phyloP scores from a whole-genome alignment of 2,329 filamentous ascomycete species.

The Parastagonospora nodorum region DNA sequence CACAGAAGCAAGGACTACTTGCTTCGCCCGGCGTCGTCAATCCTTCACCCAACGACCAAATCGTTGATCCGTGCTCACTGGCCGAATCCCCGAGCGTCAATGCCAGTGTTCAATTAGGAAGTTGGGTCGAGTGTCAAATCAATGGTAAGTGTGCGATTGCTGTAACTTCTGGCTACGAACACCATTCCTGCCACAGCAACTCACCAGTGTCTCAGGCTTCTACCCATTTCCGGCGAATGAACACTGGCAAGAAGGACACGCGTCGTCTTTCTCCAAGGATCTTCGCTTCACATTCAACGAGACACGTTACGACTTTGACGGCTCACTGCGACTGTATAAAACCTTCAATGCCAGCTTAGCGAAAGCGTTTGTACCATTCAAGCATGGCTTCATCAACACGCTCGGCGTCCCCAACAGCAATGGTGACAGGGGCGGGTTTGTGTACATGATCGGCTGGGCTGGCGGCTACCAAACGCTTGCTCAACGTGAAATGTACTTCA shows the following conservation, averaged over 20 bases:
- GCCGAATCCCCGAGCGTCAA: constrained; percentile 27
- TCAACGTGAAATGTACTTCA: constrained; percentile 33
- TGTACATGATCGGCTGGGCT: constrained; percentile 41
- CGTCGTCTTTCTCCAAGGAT: constrained; percentile 28
- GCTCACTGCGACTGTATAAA: constrained; percentile 32
- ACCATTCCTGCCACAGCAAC: neutral
- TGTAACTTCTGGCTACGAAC: neutral
- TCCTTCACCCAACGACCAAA: constrained; percentile 1
- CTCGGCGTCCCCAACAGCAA: constrained; percentile 35
- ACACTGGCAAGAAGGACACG: constrained; percentile 31
- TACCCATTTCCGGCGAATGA: constrained; percentile 40
- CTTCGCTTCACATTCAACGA: constrained; percentile 41
- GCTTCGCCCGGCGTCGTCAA: neutral
- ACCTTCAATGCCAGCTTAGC: constrained; percentile 36
- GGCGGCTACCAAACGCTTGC: constrained; percentile 28
- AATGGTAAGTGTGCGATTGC: constrained; percentile 21
- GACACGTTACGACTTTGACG: constrained; percentile 37
- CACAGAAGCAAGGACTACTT: neutral
- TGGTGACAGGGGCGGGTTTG: constrained; percentile 39
- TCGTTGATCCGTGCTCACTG: constrained; percentile 28
- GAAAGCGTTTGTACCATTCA: constrained; percentile 31
- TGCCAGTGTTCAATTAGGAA: constrained; percentile 34
- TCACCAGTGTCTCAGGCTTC: constrained; percentile 21
- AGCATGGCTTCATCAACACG: constrained; percentile 35
- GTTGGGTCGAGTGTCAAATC: constrained; percentile 39